These are phyloP conservation scores for Penicilliopsis zonata DNA, from an alignment of 495 filamentous ascomycete genomes.

Conservation along the genomic window DNA sequence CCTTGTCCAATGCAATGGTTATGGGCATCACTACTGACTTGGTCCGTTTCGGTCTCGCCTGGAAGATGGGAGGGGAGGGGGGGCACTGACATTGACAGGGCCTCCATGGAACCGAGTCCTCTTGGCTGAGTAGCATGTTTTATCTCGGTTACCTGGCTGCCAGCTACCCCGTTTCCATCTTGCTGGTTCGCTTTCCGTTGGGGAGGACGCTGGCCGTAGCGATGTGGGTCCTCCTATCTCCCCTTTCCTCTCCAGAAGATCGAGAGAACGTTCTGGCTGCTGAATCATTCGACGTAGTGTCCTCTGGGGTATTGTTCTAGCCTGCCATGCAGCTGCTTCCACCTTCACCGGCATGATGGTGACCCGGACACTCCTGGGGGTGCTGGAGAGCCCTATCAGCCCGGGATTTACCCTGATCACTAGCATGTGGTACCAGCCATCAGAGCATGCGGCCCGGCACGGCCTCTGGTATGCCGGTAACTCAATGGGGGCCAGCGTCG, in stretches of 20 bases:
- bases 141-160: constrained; percentile 39
- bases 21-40: neutral
- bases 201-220: constrained; percentile 35
- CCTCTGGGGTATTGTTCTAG: constrained; percentile 38
- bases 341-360: constrained; percentile 36
- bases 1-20: neutral
- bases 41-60: too few relatives aligned
- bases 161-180: constrained; percentile 40
- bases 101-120: constrained; percentile 29
- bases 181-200: constrained; percentile 44
- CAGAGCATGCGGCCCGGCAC: constrained; percentile 12
- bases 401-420: constrained; percentile 7
- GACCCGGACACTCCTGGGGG: constrained; percentile 26
- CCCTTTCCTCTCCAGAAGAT: too few relatives aligned
- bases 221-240: too few relatives aligned
- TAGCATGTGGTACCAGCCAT: constrained; percentile 7
- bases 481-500: constrained; percentile 34
- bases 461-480: constrained; percentile 28
- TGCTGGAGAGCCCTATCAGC: constrained; percentile 7
- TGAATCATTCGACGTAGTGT: too few relatives aligned
- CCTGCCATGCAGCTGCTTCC: constrained; percentile 37
- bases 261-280: too few relatives aligned
- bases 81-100: constrained; percentile 8
- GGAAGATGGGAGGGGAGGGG: too few relatives aligned
- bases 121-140: constrained; percentile 37